phyloP scores from a whole-genome alignment of 1,284 basidiomycete genomes.

The Pseudozyma hubeiensis region DNA sequence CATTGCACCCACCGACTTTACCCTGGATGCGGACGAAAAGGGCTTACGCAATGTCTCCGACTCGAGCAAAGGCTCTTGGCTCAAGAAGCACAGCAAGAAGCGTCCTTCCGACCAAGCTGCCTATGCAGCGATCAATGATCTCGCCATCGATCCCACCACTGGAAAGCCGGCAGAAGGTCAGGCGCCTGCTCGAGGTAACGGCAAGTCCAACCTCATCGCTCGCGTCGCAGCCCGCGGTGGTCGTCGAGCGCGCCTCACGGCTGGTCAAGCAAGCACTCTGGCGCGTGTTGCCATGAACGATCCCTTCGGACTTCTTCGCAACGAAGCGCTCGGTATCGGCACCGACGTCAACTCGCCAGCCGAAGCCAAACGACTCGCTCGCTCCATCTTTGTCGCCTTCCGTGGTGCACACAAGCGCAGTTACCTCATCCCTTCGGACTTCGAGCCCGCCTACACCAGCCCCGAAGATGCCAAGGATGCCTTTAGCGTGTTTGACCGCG shows the following conservation, averaged over 20 bases:
- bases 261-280: slow-evolving; percentile 46
- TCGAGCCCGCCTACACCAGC: slow-evolving; percentile 77
- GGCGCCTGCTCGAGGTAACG: slow-evolving; percentile 43
- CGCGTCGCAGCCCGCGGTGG: slow-evolving; percentile 35
- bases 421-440: slow-evolving; percentile 78
- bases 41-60: slow-evolving; percentile 15
- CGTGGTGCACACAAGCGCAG: slow-evolving; percentile 71
- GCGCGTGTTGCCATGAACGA: slow-evolving; percentile 62
- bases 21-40: slow-evolving; percentile 15
- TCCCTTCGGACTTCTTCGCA: slow-evolving; percentile 40
- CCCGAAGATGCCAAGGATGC: slow-evolving; percentile 75
- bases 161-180: slow-evolving; percentile 41
- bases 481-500: slow-evolving; percentile 77
- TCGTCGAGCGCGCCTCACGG: slow-evolving; percentile 25
- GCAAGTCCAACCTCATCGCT: slow-evolving; percentile 42
- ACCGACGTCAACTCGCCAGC: slow-evolving; percentile 64
- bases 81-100: slow-evolving; percentile 61
- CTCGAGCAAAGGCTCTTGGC: slow-evolving; percentile 37
- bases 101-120: slow-evolving; percentile 39
- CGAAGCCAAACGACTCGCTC: slow-evolving; percentile 75
- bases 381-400: slow-evolving; percentile 77
- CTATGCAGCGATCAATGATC: slow-evolving; percentile 16
- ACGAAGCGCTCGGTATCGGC: slow-evolving; percentile 57
- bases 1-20: slow-evolving; percentile 31
- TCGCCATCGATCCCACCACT: slow-evolving; percentile 36